phyloP scores from a whole-genome alignment of 441 rosid species.

The Jatropha multifida region DNA sequence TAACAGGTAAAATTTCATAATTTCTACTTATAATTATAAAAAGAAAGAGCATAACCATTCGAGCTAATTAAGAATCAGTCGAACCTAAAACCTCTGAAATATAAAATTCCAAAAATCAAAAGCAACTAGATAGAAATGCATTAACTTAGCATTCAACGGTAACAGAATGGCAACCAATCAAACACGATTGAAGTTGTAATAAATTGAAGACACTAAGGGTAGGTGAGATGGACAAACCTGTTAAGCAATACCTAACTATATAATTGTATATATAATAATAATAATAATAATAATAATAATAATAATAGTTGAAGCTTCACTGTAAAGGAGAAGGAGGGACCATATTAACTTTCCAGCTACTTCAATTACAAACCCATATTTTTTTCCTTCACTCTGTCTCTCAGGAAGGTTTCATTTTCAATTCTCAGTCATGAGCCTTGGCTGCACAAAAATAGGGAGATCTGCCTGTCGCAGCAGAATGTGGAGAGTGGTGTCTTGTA shows the following conservation, averaged over 20 bases:
- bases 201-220: background rate
- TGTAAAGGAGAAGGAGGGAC: constrained; percentile 7
- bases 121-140: no score
- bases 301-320: constrained; percentile 12
- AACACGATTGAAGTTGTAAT: no score
- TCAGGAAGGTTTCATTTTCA: background rate
- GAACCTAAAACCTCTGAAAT: no score
- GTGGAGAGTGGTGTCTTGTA: constrained; percentile 20
- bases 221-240: background rate
- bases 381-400: background rate
- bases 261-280: no score
- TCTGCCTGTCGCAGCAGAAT: constrained; percentile 3
- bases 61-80: no score
- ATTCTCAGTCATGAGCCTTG: no score
- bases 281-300: background rate
- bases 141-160: no score
- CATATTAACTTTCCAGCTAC: constrained; percentile 12
- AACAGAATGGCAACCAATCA: no score
- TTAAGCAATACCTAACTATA: background rate
- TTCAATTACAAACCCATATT: background rate
- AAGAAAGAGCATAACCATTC: no score
- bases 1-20: no score
- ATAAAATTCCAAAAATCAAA: no score
- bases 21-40: no score
- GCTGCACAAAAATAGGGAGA: constrained; percentile 7